phyloP scores from a whole-genome alignment of 495 filamentous ascomycete species.

The Apiosordaria backusii region DNA sequence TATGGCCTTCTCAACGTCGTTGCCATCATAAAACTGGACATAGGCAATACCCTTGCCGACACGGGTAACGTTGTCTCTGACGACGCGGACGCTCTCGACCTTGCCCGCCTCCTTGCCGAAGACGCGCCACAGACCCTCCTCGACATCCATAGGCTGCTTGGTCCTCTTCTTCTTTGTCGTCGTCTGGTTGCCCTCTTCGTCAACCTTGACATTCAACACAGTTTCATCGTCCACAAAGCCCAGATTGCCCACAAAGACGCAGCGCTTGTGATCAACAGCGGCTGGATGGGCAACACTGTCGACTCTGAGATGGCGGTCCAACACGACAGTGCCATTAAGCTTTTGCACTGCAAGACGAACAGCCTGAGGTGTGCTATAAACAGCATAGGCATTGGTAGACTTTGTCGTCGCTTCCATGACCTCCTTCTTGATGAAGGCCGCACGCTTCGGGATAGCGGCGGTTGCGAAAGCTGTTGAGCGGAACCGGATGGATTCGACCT shows the following conservation, averaged over 20 bases:
- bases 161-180: conserved; percentile 60
- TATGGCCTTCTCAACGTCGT: conserved; percentile 82
- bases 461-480: conserved; percentile 81
- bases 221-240: conserved; percentile 89
- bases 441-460: conserved; percentile 79
- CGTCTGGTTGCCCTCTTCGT: conserved; percentile 43
- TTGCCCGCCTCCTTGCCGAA: conserved; percentile 71
- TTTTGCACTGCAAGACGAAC: conserved; percentile 70
- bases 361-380: conserved; percentile 70
- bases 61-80: conserved; percentile 81
- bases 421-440: conserved; percentile 76
- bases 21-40: conserved; percentile 86
- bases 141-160: conserved; percentile 76
- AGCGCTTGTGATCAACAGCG: conserved; percentile 75
- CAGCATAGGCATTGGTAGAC: conserved; percentile 90
- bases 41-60: conserved; percentile 98
- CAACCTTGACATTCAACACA: conserved; percentile 55
- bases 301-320: conserved; percentile 85
- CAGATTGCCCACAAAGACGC: conserved; percentile 95
- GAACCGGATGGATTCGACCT: conserved; percentile 86
- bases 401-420: conserved; percentile 85
- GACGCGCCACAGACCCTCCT: conserved; percentile 91
- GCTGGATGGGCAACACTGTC: conserved; percentile 88
- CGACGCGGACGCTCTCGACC: conserved; percentile 90
- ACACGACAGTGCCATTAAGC: conserved; percentile 78